Conservation (phyloP, 2,329 filamentous ascomycete species). For the Knufia fluminis region DNA sequence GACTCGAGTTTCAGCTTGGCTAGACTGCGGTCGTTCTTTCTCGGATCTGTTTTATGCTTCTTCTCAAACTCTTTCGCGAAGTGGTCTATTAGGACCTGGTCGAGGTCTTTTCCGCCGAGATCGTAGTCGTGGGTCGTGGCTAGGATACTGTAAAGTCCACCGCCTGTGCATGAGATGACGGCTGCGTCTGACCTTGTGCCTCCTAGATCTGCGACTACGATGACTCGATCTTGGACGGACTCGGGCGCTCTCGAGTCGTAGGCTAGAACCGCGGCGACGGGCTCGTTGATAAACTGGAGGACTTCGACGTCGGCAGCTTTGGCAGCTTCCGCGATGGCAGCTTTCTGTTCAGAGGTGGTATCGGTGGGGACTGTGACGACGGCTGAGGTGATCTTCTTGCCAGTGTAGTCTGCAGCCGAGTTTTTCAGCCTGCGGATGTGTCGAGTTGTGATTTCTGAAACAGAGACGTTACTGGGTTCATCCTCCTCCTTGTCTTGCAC, state of each 20-base stretch:
- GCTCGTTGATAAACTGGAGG: slow-evolving; percentile 86
- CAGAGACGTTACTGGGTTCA: slow-evolving; percentile 58
- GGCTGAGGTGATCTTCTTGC: slow-evolving; percentile 87
- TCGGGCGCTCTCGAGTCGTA: slow-evolving; percentile 80
- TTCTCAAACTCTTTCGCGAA: slow-evolving; percentile 99
- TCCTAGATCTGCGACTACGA: slow-evolving; percentile 87
- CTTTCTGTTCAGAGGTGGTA: slow-evolving; percentile 78
- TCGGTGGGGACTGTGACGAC: slow-evolving; percentile 92
- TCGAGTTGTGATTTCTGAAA: slow-evolving; percentile 74
- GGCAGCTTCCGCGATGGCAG: slow-evolving; percentile 67
- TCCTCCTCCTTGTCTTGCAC: slow-evolving; percentile 66
- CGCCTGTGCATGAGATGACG: slow-evolving; percentile 71
- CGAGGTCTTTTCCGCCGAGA: slow-evolving; percentile 73
- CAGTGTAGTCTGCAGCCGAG: slow-evolving; percentile 84
- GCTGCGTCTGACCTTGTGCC: slow-evolving; percentile 87
- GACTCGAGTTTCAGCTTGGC: slow-evolving; percentile 90
- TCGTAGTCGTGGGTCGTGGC: slow-evolving; percentile 95
- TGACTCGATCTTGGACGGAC: slow-evolving; percentile 69
- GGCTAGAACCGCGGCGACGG: slow-evolving; percentile 76
- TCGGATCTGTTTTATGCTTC: slow-evolving; percentile 85
- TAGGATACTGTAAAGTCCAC: slow-evolving; percentile 91
- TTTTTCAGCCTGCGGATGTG: slow-evolving; percentile 72
- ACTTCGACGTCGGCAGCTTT: slow-evolving; percentile 76
- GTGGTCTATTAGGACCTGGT: slow-evolving; percentile 87
- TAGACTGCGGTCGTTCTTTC: slow-evolving; percentile 67